Evolutionary conservation across 2,329 filamentous ascomycete species (phyloP), one percentile per base, ranked within the genome.

Genomic region (Fusarium burgessii): DNA sequence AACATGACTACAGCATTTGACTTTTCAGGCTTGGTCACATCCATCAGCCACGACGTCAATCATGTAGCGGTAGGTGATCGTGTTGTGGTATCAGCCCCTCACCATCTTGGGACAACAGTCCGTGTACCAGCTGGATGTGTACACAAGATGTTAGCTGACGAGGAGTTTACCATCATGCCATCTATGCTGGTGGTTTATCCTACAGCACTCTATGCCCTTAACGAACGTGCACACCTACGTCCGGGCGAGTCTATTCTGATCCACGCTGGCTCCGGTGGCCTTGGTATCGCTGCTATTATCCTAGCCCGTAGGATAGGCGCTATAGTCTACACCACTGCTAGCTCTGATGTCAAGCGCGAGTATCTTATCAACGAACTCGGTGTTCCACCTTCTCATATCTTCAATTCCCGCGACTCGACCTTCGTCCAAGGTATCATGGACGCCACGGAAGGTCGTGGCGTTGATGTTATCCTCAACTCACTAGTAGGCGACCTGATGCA

Each of bases 121-220:
- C n/a, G 45, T 4, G 45, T 49, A 8, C 45, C 45, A 33, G 27
- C 27, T 20, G 27, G 45, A 33, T 33, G 27, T 3, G 45, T 32
- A 7, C 45, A 49, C n/a, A 49, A 23, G 0, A 33, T 49, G 27
- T 15, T 0, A 0, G 0, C 45, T 1, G 14, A 13, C 0, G 45
- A 49, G 10, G 45, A 49, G 2, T 49, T 23, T 3, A 33, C n/a
- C 0, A 14, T 33, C 7, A 33, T 49, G 27, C 45, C 45, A 2
- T 49, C 45, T 12, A 49, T 49, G 27, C 1, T 49, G 45, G 45
- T 49, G 10, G 32, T 49, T 3, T 49, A 49, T 13, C 45, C 45
- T 3, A 49, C 45, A 6, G 45, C 45, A 2, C 2, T 49, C 3
- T 49, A 49, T 3, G 27, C 45, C 7, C 45, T 49, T 3, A 49